These are phyloP conservation scores for Gynostemma pentaphyllum DNA, from an alignment of 306 rosid genomes.

Conservation along the genomic window DNA sequence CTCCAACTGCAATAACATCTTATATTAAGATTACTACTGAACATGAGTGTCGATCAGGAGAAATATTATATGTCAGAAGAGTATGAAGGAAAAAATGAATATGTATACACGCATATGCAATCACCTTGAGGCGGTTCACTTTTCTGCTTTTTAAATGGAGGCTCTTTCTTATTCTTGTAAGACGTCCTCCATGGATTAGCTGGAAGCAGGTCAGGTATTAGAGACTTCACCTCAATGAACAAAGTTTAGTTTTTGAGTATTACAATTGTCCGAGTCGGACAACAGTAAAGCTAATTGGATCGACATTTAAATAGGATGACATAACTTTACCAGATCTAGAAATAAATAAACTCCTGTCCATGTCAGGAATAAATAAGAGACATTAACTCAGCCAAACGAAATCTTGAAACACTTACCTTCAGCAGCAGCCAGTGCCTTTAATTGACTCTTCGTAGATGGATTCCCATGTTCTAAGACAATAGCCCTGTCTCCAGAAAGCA, in stretches of 20 bases:
- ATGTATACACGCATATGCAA: slow-evolving; percentile 15
- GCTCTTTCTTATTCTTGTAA: slow-evolving; percentile 62
- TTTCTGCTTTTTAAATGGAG: slow-evolving; percentile 65
- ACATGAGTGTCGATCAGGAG: not conserved
- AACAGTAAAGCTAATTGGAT: not conserved
- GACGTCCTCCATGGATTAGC: slow-evolving; percentile 59
- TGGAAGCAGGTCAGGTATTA: slow-evolving; percentile 29
- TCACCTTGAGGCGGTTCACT: slow-evolving; percentile 69
- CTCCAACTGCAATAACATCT: slow-evolving; percentile 29
- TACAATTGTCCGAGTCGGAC: not conserved
- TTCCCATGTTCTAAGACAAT: slow-evolving; percentile 80
- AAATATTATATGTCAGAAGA: not conserved
- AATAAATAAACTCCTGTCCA: not conserved
- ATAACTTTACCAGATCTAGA: not conserved
- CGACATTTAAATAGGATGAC: not conserved
- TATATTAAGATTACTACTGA: not conserved
- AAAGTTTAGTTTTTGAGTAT: not conserved
- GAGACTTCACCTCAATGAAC: not conserved
- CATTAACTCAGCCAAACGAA: not conserved
- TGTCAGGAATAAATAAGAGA: not conserved
- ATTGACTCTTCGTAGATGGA: slow-evolving; percentile 62
- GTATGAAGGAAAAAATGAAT: not conserved
- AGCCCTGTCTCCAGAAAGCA: slow-evolving; percentile 49
- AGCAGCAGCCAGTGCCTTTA: slow-evolving; percentile 57
- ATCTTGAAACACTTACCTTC: slow-evolving; percentile 34